Evolutionary conservation across 345 rosid species (phyloP).

Genomic region (Populus davidiana): DNA sequence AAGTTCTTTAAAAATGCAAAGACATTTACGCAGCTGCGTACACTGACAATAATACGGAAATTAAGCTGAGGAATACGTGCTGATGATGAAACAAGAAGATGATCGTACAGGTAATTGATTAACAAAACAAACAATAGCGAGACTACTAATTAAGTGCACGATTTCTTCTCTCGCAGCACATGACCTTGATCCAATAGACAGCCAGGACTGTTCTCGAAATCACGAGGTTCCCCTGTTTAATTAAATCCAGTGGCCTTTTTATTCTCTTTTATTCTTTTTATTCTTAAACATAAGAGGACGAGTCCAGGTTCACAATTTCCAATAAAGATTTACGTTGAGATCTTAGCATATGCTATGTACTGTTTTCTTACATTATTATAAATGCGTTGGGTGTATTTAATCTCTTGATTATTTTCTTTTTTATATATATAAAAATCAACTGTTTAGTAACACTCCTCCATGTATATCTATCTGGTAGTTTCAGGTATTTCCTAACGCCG

Average conservation of each 20-base stretch:
- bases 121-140: not conserved
- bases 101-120: not conserved
- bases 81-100: not conserved
- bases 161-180: slow-evolving; percentile 33
- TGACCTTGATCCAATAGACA: slow-evolving; percentile 45
- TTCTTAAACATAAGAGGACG: not conserved
- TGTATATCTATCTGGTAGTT: no score
- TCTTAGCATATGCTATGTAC: not conserved
- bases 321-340: not conserved
- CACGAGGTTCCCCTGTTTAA: slow-evolving; percentile 22
- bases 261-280: not conserved
- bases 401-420: no score
- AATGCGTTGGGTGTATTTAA: no score
- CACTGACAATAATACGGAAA: not conserved
- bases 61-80: not conserved
- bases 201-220: slow-evolving; percentile 31
- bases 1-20: not conserved
- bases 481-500: no score
- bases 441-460: no score
- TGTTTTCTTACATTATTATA: not conserved
- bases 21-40: not conserved
- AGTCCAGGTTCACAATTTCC: not conserved
- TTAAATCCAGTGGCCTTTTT: not conserved
- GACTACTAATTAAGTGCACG: not conserved
- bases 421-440: no score